Evolutionary conservation across 2,329 filamentous ascomycete genomes (phyloP).

Genomic region (Cordyceps cicadae): DNA sequence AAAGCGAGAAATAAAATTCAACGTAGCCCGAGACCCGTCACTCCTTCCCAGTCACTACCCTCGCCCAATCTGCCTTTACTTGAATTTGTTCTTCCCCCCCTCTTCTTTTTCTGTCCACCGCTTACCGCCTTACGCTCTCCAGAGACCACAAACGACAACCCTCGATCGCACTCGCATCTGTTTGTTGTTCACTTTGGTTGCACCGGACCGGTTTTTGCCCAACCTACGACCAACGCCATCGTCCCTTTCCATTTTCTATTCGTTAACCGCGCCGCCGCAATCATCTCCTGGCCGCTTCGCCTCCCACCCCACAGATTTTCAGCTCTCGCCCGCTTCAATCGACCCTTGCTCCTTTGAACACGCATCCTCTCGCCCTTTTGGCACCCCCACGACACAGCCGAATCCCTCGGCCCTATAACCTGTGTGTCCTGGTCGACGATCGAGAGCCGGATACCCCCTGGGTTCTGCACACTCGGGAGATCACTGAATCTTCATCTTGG

Average conservation of each 20-base stretch:
- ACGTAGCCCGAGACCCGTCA: neutral
- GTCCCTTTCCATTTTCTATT: neutral
- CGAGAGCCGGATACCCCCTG: constrained; percentile 11
- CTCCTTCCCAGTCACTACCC: constrained; percentile 2
- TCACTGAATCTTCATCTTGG: constrained; percentile 9
- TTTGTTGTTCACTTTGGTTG: constrained; percentile 8
- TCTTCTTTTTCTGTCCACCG: neutral
- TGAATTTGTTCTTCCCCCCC: neutral
- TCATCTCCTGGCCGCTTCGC: neutral
- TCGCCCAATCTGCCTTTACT: neutral
- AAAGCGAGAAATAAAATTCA: neutral
- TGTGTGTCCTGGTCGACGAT: constrained; percentile 13
- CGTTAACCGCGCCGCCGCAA: constrained; percentile 7
- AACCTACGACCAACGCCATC: neutral
- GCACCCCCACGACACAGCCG: constrained; percentile 1
- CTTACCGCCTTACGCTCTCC: neutral
- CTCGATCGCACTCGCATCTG: neutral
- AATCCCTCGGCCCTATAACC: neutral
- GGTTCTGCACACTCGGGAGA: constrained; percentile 13
- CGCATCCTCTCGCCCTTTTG: neutral
- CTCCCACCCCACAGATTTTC: neutral
- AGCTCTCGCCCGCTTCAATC: neutral
- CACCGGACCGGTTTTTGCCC: neutral
- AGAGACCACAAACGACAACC: neutral
- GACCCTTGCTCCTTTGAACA: neutral